A percentile compares a stretch with the other conserved stretches of the same genome.
These are phyloP conservation scores for Mycena floridula DNA, from an alignment of 768 basidiomycete genomes.

Conservation along the genomic window DNA sequence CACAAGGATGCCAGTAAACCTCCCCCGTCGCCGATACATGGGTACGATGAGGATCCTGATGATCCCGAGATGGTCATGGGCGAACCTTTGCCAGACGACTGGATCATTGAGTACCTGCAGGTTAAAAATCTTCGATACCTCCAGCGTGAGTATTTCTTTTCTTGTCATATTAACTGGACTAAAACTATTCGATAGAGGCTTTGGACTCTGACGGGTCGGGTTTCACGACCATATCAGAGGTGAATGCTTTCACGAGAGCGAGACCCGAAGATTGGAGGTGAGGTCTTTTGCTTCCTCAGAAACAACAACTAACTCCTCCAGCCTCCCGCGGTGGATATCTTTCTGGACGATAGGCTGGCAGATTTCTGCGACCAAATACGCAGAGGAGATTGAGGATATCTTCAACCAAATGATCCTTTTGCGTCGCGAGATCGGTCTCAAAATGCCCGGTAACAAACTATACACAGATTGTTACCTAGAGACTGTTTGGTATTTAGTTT, in stretches of 20 bases:
- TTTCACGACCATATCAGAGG: conserved; percentile 6
- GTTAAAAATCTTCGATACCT: conserved; percentile 6
- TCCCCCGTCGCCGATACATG: background rate
- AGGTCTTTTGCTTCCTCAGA: background rate
- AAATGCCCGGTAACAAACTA: conserved; percentile 10
- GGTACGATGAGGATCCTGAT: background rate
- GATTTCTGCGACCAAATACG: conserved; percentile 9
- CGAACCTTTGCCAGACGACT: conserved; percentile 5
- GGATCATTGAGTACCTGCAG: conserved; percentile 5
- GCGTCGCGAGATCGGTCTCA: conserved; percentile 1
- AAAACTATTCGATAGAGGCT: conserved; percentile 1
- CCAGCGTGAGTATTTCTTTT: conserved; percentile 2
- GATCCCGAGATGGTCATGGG: conserved; percentile 4
- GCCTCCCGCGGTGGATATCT: conserved; percentile 10
- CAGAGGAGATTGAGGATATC: conserved; percentile 8
- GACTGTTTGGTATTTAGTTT: conserved; percentile 2
- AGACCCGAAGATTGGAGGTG: conserved; percentile 5
- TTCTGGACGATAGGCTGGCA: conserved; percentile 13
- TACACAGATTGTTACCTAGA: conserved; percentile 5
- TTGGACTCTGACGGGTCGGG: conserved; percentile 7
- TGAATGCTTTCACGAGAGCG: conserved; percentile 5
- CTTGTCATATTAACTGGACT: background rate
- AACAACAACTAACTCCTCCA: background rate
- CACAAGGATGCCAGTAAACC: background rate
- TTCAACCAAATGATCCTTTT: conserved; percentile 6